Evolutionary conservation across 345 rosid genomes (phyloP), one percentile per base, ranked within the genome.

Genomic region (Syzygium aqueum): DNA sequence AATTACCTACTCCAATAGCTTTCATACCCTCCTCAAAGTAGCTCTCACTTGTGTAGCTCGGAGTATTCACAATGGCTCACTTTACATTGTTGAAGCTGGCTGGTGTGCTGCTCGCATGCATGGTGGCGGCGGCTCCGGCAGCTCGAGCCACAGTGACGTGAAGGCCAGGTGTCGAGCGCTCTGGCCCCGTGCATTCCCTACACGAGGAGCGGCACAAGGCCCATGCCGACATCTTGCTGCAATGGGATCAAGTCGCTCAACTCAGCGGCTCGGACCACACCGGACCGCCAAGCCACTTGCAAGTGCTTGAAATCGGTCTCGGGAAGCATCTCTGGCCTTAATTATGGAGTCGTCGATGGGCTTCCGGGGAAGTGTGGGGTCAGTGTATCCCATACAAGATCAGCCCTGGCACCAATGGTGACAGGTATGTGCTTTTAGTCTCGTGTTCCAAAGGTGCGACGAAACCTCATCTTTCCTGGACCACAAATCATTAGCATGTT

Each of bases 401-500:
- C 84, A 87, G 86, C 89, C 89, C 89, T 0, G 12, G 83, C 61
- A 84, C 89, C 63, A 16, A 87, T 84, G 84, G 89, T 73, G 16
- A 87, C 57, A 84, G 89, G 89, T 87, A 54, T 0, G 46, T 19
- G 25, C 22, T 67, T 67, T 19, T 4, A 67, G 13, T 22, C 46
- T 33, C 80, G 7, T 7, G 80, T 25, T 67, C 46, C 46, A 10
- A 21, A 63, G 40, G 27, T 7, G 21, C 21, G 77, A 63, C 40
- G 40, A n/a, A 11, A 10, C 59, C 37, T 33, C 14, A 6, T 23
- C 21, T 40, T 40, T 46, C 22, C 37, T 85, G 0, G 11, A 65
- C 77, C 73, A n/a, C 33, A 1, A 8, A 13, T 61, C 9, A 8
- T 61, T 61, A 13, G 17, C 13, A 61, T n/a, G 67, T n/a, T 30